Conservation (phyloP, 164 flowering plant species). For the Stephania japonica region DNA sequence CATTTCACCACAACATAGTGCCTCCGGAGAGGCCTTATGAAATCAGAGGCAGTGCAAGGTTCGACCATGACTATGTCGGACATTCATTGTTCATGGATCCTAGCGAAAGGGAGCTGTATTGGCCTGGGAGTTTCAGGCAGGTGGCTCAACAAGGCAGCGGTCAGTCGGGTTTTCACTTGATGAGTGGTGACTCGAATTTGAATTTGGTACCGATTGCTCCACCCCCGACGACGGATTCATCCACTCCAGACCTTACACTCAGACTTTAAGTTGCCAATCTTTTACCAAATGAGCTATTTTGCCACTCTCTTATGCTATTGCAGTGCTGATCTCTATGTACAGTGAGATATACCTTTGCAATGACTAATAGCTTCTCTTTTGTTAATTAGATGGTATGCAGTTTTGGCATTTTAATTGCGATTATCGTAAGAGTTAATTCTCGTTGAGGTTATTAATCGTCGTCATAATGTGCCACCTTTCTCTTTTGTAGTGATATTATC, state of each 20-base stretch:
- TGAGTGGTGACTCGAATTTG: constrained; percentile 25
- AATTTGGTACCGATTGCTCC: constrained; percentile 29
- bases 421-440: background rate
- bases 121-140: constrained; percentile 84
- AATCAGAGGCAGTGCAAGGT: constrained; percentile 40
- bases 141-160: constrained; percentile 16
- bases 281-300: background rate
- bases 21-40: constrained; percentile 25
- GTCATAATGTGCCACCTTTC: background rate
- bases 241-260: constrained; percentile 63
- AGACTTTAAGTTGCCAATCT: constrained; percentile 31
- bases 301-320: background rate
- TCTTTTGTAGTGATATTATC: background rate
- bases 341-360: constrained; percentile 22
- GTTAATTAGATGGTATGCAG: background rate
- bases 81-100: constrained; percentile 48
- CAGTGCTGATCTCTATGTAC: constrained; percentile 19
- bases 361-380: background rate
- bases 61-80: constrained; percentile 43
- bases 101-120: constrained; percentile 43
- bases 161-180: constrained; percentile 13
- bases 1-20: constrained; percentile 32
- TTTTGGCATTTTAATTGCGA: background rate
- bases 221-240: constrained; percentile 27
- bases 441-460: background rate